Evolutionary conservation across 163 green algal species (phyloP), one percentile per base, ranked within the genome.

Genomic region (Chlorella variabilis): DNA sequence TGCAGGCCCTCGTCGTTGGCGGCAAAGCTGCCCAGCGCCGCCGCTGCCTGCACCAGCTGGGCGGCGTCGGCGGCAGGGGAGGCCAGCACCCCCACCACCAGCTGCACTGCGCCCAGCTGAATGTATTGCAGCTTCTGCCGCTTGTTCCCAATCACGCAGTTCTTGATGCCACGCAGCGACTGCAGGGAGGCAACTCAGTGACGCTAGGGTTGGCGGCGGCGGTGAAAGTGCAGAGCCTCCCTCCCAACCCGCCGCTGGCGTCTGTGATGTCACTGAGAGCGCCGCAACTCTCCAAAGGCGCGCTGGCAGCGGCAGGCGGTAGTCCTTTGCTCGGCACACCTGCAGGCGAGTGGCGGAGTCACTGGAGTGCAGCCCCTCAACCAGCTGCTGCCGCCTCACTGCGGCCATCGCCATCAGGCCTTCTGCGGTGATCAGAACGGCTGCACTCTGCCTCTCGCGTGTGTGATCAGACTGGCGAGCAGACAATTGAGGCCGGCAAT

Each of bases 91-190:
- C 82, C 69, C 1, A 91, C 56, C 56, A 93, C 59, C 8, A 56
- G 39, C 20, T 80, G 66, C 27, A 92, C 82, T 6, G 87, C 89
- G 3, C 87, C 89, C 17, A 80, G 76, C 59, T 78, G 81, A 4
- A 93, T 56, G 67, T 86, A 93, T 3, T 62, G 39, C 27, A 71
- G 61, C 78, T 93, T 93, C 75, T 90, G 88, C 2, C 31, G 33
- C 63, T 86, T 89, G 77, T 85, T 90, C 3, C 90, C 90, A 11
- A 94, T 93, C 0, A 93, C 78, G 11, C 71, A 51, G 78, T 94
- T 93, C 77, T 91, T 94, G 21, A 92, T 84, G 29, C 81, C 54
- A 31, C 85, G 80, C 33, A 92, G 36, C 2, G 84, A 78, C 49
- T 82, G 83, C 20, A 85, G 41, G 21, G 15, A 18, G 48, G 45